Conservation (phyloP, 1,284 basidiomycete species). For the Omphalotus olearius region DNA sequence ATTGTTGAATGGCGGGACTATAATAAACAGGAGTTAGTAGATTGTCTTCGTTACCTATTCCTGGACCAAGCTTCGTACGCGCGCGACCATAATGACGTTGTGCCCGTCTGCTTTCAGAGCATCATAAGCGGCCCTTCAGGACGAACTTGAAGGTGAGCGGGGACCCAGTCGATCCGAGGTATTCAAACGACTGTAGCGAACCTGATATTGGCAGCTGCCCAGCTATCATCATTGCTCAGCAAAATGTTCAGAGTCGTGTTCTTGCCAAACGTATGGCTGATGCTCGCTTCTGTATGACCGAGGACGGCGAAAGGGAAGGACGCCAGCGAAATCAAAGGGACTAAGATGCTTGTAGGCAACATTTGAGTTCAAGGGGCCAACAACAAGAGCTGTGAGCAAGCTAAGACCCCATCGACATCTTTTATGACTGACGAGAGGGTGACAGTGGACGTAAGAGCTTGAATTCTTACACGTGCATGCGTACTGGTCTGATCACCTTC, state of each 20-base stretch:
- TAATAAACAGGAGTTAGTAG: neutral
- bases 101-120: slow-evolving; percentile 13
- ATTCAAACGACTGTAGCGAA: neutral
- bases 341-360: too few relatives aligned
- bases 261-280: neutral
- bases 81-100: slow-evolving; percentile 13
- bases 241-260: slow-evolving; percentile 10
- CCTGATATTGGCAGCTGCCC: slow-evolving; percentile 15
- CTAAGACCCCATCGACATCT: too few relatives aligned
- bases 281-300: too few relatives aligned
- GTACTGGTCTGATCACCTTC: too few relatives aligned
- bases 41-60: neutral
- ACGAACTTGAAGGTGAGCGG: neutral
- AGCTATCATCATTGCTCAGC: slow-evolving; percentile 15
- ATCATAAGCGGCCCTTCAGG: slow-evolving; percentile 10
- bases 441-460: too few relatives aligned
- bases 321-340: too few relatives aligned
- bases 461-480: too few relatives aligned
- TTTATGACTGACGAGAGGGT: too few relatives aligned
- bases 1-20: slow-evolving; percentile 15
- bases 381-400: too few relatives aligned
- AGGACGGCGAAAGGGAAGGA: too few relatives aligned
- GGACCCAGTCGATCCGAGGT: too few relatives aligned
- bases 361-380: too few relatives aligned
- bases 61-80: neutral